Evolutionary conservation across 352 stramenopile genomes (phyloP), one percentile per base, ranked within the genome.

Genomic region (Pythium coloratum): DNA sequence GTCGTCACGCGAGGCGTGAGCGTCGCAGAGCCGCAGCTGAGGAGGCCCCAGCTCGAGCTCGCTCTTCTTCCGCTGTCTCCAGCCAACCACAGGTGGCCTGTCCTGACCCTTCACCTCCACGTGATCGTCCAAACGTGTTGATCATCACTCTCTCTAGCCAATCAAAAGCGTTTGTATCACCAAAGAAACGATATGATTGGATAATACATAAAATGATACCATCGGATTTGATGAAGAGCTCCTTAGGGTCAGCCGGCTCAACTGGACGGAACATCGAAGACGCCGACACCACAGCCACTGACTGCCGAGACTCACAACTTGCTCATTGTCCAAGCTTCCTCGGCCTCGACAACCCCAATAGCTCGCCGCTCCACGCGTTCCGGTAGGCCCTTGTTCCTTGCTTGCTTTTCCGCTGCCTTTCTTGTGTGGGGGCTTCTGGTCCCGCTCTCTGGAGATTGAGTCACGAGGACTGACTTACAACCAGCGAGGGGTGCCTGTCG

Each of bases 401-500:
- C 57, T 54, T 66, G 40, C 30, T 57, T 38, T 32, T 46, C 30
- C 9, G n/a, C 50, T 58, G 51, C 26, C 18, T 42, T 30, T 58
- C 49, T 55, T 34, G 49, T 33, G 9, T 33, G 9, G 49, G 49
- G 49, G 5, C 14, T 55, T 30, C 44, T 30, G 49, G 42, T 49
- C 42, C 42, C 42, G 42, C 42, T 49, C 42, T 49, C 49, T 55
- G 49, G 49, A 30, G n/a, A 55, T 8, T 55, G 49, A 55, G 49
- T 55, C 49, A 30, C 49, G 20, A 55, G 28, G 20, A 68, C 73
- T 80, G 66, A 83, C 75, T 60, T 64, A 51, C 57, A 73, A 79
- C 70, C 80, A 86, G 80, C 80, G 80, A 86, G 78, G 80, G 80
- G 80, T 86, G 78, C 76, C 78, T 69, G 42, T 49, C 42, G 42